Percentiles rank a stretch among this genome's conserved stretches.
Conservation (phyloP, 306 rosid species). For the Purshia tridentata region DNA sequence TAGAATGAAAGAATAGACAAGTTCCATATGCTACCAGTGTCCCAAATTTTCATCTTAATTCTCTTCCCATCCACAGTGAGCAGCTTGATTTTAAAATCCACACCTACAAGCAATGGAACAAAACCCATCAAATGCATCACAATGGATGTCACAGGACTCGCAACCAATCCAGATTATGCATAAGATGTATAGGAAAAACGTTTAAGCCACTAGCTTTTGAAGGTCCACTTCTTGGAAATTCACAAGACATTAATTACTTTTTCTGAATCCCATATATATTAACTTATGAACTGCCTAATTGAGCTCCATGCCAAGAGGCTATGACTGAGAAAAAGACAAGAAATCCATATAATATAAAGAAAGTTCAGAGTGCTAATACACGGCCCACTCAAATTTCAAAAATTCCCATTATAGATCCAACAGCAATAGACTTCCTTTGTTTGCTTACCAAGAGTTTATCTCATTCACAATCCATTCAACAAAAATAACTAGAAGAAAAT, state of each 20-base stretch:
- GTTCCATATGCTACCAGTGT: conserved; percentile 60
- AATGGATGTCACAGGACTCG: neutral
- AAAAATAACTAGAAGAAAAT: neutral
- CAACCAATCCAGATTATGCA: neutral
- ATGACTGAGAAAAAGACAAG: neutral
- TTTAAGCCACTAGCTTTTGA: neutral
- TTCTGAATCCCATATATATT: neutral
- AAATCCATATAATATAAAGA: neutral
- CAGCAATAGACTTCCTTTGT: conserved; percentile 10
- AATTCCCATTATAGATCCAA: conserved; percentile 30
- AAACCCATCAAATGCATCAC: neutral
- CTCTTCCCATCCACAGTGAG: conserved; percentile 80
- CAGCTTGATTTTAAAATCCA: conserved; percentile 93
- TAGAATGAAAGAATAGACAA: neutral
- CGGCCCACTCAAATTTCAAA: neutral
- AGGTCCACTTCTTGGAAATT: neutral
- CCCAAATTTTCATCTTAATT: conserved; percentile 97
- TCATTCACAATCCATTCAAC: neutral
- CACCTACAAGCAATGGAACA: conserved; percentile 48
- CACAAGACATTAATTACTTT: neutral
- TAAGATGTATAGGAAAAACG: neutral
- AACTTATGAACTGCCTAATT: neutral
- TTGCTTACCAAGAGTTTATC: conserved; percentile 19
- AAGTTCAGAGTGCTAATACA: too few relatives aligned
- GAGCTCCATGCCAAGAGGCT: neutral